Conservation (phyloP, 106 monocot species). For the Dendrobium nobile region DNA sequence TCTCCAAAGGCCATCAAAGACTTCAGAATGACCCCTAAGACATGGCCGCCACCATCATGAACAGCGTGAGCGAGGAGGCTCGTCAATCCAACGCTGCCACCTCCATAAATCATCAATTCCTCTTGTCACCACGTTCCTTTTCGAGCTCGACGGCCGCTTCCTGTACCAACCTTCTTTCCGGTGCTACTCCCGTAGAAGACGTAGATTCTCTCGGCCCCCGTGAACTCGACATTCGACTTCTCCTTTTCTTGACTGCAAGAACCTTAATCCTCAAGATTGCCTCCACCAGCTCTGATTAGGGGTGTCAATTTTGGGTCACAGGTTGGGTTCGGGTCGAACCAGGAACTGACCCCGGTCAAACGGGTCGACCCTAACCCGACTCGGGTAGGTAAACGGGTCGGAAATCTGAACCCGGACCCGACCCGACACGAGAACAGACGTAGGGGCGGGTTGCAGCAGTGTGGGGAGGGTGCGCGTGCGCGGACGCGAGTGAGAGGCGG, state of each 20-base stretch:
- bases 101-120: slow-evolving; percentile 61
- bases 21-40: slow-evolving; percentile 19
- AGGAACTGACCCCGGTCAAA: no score
- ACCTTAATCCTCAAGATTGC: no score
- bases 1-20: slow-evolving; percentile 9
- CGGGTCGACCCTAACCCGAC: no score
- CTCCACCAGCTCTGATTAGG: no score
- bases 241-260: background rate
- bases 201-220: slow-evolving; percentile 21
- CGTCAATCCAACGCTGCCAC: slow-evolving; percentile 58
- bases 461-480: no score
- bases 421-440: no score
- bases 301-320: no score
- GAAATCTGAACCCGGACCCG: no score
- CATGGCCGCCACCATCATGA: slow-evolving; percentile 55
- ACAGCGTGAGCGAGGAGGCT: slow-evolving; percentile 50
- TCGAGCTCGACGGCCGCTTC: slow-evolving; percentile 66
- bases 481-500: no score
- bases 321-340: no score
- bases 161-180: slow-evolving; percentile 43
- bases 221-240: background rate
- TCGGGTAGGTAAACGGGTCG: no score
- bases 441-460: no score
- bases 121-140: slow-evolving; percentile 51
- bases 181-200: slow-evolving; percentile 66